Evolutionary conservation across 331 rosid species (phyloP), one percentile per base, ranked within the genome.

Genomic region (Saraca asoca): DNA sequence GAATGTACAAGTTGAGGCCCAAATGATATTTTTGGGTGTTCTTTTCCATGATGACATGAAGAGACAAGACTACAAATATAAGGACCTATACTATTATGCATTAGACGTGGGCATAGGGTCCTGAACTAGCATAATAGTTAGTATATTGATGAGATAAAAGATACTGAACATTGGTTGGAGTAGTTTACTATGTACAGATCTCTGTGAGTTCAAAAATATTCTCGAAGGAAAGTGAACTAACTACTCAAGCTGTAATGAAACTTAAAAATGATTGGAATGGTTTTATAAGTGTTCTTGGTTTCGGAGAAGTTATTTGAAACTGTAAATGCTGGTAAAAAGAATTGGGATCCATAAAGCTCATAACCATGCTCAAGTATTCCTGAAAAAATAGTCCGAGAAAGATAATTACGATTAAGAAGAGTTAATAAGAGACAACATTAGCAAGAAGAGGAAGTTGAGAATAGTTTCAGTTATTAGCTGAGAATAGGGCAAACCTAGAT

Each of bases 31-130:
- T 89, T 94, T 24, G 77, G 96, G 71, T 94, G 97, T 29, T 97
- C n/a, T 97, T 18, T 94, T 86, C 60, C 90, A 97, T 77, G 85
- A 89, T 55, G 98, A 96, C 58, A 93, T 87, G 83, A 90, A 94
- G 83, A 94, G 88, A 52, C 97, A 90, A 34, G 96, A 94, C 51
- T 94, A 85, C 80, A 94, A 90, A 57, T 90, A 74, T 60, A 94
- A 94, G 74, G 99, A 90, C 33, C 63, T 94, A 51, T 76, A 82
- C 18, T 95, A 88, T 66, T 97, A 94, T 80, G 96, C 99, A 33
- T 78, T 92, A 0, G 99, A 97, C 69, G 99, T 94, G 66, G 88
- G 83, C 14, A 86, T n/a, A 86, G 79, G 98, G 98, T 68, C 88
- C 97, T 79, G 99, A 97, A 55, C 74, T 94, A 52, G 91, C 96